These are phyloP conservation scores for Fusarium euwallaceae DNA, from an alignment of 2,329 filamentous ascomycete genomes.

Conservation along the genomic window DNA sequence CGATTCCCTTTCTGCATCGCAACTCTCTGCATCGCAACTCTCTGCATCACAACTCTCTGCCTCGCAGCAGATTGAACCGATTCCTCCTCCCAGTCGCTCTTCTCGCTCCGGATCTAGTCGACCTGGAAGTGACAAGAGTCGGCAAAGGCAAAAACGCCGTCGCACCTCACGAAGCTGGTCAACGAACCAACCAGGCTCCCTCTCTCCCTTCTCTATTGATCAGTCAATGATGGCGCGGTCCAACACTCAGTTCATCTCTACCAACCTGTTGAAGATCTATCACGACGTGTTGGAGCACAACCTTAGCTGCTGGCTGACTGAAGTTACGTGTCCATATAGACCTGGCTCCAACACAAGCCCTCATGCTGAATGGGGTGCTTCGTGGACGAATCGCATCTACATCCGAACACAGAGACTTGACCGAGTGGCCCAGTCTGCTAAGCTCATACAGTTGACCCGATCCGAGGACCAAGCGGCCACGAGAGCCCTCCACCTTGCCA, in stretches of 20 bases:
- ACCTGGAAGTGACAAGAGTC: neutral
- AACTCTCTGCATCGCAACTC: too few relatives aligned
- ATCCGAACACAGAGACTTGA: slow-evolving; percentile 43
- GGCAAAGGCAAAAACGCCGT: slow-evolving; percentile 28
- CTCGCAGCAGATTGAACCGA: neutral
- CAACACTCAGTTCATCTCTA: slow-evolving; percentile 42
- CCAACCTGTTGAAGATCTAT: slow-evolving; percentile 42
- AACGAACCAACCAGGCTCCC: slow-evolving; percentile 13
- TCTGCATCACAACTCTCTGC: neutral
- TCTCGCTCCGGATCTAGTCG: slow-evolving; percentile 7
- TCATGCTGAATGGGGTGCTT: slow-evolving; percentile 40
- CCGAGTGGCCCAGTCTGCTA: slow-evolving; percentile 36
- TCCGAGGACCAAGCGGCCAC: slow-evolving; percentile 33
- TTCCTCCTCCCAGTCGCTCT: neutral
- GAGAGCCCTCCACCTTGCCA: slow-evolving; percentile 39
- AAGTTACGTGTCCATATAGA: slow-evolving; percentile 44
- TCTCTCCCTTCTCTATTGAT: slow-evolving; percentile 41
- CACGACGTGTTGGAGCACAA: slow-evolving; percentile 45
- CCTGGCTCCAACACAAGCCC: slow-evolving; percentile 19
- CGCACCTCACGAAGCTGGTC: slow-evolving; percentile 30
- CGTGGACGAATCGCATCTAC: slow-evolving; percentile 45
- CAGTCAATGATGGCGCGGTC: slow-evolving; percentile 43
- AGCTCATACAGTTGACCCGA: slow-evolving; percentile 34
- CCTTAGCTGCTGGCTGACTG: slow-evolving; percentile 43
- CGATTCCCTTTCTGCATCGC: slow-evolving; percentile 3